A percentile compares a stretch with the other conserved stretches of the same genome.
Conservation (phyloP, 2,329 filamentous ascomycete species). For the Exophiala aquamarina region DNA sequence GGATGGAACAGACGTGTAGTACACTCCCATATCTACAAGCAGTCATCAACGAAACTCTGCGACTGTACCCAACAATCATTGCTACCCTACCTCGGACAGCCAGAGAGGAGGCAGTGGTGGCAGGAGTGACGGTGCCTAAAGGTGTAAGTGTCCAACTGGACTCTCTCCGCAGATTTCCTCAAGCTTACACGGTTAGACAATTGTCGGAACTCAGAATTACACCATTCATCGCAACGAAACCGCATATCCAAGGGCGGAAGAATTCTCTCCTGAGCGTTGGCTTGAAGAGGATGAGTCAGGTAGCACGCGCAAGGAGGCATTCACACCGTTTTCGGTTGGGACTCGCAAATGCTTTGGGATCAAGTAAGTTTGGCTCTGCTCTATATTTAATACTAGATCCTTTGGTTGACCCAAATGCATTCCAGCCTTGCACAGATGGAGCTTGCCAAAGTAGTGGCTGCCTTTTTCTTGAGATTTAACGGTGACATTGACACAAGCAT, state of each 20-base stretch:
- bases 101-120: slow-evolving; percentile 20
- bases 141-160: neutral
- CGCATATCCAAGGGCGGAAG: slow-evolving; percentile 26
- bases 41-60: slow-evolving; percentile 30
- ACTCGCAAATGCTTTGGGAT: too few species aligned
- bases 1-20: slow-evolving; percentile 9
- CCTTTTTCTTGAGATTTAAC: too few species aligned
- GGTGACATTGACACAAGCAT: too few species aligned
- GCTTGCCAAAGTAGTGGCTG: too few species aligned
- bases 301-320: too few species aligned
- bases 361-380: too few species aligned
- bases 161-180: neutral
- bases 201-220: slow-evolving; percentile 14
- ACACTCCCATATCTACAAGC: slow-evolving; percentile 34
- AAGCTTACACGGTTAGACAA: too few species aligned
- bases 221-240: slow-evolving; percentile 18
- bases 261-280: slow-evolving; percentile 27
- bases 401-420: too few species aligned
- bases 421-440: too few species aligned
- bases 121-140: slow-evolving; percentile 25
- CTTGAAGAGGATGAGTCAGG: slow-evolving; percentile 11
- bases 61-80: slow-evolving; percentile 23
- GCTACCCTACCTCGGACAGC: slow-evolving; percentile 18
- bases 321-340: too few species aligned
- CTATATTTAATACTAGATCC: too few species aligned